These are phyloP conservation scores for Sporormia fimetaria DNA, from an alignment of 495 filamentous ascomycete species.

Conservation along the genomic window DNA sequence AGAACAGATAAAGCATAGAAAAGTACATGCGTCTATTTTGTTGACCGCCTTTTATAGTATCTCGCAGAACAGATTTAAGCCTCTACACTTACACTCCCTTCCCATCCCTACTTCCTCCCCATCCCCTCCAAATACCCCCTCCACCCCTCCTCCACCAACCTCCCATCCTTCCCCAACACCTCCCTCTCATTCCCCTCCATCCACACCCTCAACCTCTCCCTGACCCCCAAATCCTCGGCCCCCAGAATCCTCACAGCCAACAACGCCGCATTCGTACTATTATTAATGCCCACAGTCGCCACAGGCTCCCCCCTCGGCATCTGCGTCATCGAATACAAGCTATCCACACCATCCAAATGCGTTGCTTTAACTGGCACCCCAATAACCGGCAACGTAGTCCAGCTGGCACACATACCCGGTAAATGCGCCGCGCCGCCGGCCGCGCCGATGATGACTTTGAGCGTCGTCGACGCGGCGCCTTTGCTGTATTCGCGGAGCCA, in stretches of 20 bases:
- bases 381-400: constrained; percentile 82
- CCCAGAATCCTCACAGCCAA: constrained; percentile 80
- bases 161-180: constrained; percentile 53
- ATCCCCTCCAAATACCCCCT: constrained; percentile 57
- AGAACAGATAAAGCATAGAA: no score
- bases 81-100: no score
- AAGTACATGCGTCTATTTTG: no score
- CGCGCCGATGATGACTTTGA: constrained; percentile 89
- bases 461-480: constrained; percentile 52
- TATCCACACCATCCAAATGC: constrained; percentile 78
- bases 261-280: constrained; percentile 83
- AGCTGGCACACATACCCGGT: constrained; percentile 82
- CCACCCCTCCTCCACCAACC: constrained; percentile 56
- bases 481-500: constrained; percentile 69
- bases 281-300: constrained; percentile 86
- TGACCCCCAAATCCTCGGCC: constrained; percentile 45
- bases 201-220: constrained; percentile 55
- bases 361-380: constrained; percentile 85
- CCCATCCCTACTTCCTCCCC: constrained; percentile 21
- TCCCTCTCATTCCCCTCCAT: constrained; percentile 51
- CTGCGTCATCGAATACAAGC: constrained; percentile 78
- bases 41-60: no score
- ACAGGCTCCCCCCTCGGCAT: constrained; percentile 69
- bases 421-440: constrained; percentile 88
- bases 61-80: no score